phyloP scores from a whole-genome alignment of 805 yeast species.

The Metschnikowia kofuensis region DNA sequence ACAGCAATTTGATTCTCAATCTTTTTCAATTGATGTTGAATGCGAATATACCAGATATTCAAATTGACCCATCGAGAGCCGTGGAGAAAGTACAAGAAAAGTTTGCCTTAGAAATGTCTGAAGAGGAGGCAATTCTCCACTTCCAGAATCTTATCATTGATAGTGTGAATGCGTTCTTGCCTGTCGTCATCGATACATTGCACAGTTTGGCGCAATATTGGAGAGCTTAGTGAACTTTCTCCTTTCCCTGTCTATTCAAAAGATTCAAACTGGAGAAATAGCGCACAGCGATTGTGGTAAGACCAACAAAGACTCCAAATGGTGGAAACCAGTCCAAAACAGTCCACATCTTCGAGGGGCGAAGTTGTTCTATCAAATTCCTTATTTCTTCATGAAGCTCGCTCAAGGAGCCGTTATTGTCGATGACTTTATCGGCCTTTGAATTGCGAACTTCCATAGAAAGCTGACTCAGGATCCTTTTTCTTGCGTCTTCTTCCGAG shows the following conservation, averaged over 20 bases:
- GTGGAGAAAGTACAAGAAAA: conserved; percentile 91
- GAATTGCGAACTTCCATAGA: conserved; percentile 51
- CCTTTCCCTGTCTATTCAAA: background rate
- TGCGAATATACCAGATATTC: conserved; percentile 88
- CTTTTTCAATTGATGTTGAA: conserved; percentile 91
- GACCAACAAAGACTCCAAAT: conserved; percentile 24
- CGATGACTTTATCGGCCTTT: conserved; percentile 64
- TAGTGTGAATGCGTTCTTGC: conserved; percentile 88
- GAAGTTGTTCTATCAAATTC: conserved; percentile 22
- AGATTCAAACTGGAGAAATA: background rate
- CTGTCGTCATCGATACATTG: conserved; percentile 90
- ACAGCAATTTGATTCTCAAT: conserved; percentile 84
- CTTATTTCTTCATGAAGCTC: conserved; percentile 24
- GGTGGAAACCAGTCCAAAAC: conserved; percentile 41
- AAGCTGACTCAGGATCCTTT: conserved; percentile 79
- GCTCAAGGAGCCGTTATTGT: conserved; percentile 46
- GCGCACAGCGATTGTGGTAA: conserved; percentile 6
- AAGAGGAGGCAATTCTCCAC: conserved; percentile 92
- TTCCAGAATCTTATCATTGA: conserved; percentile 93
- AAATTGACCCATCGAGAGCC: conserved; percentile 79
- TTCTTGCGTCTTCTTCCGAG: conserved; percentile 59
- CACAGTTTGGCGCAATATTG: conserved; percentile 97
- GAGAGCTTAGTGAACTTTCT: conserved; percentile 58
- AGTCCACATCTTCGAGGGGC: conserved; percentile 26
- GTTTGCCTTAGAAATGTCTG: conserved; percentile 88